phyloP scores from a whole-genome alignment of 352 stramenopile species.

The Phytophthora cajani region DNA sequence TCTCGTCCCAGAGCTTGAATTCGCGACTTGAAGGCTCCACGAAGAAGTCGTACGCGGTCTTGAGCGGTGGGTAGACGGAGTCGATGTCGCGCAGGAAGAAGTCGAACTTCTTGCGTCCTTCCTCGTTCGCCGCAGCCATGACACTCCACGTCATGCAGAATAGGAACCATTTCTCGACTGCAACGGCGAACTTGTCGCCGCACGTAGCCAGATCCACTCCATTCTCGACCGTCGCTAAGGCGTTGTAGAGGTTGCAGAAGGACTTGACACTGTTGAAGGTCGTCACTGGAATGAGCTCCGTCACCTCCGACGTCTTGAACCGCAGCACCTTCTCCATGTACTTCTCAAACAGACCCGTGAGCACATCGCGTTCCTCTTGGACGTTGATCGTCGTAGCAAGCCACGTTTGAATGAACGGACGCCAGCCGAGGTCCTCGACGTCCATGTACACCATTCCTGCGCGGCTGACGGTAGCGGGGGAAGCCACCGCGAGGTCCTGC shows the following conservation, averaged over 20 bases:
- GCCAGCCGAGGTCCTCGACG: slow-evolving; percentile 82
- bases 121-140: slow-evolving; percentile 87
- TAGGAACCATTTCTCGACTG: slow-evolving; percentile 87
- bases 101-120: slow-evolving; percentile 85
- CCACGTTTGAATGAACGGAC: slow-evolving; percentile 82
- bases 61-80: slow-evolving; percentile 90
- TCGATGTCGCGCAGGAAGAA: slow-evolving; percentile 93
- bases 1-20: slow-evolving; percentile 89
- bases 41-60: slow-evolving; percentile 94
- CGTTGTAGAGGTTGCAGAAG: slow-evolving; percentile 89
- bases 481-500: slow-evolving; percentile 94
- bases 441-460: slow-evolving; percentile 96
- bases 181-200: slow-evolving; percentile 70
- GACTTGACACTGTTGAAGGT: slow-evolving; percentile 85
- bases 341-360: slow-evolving; percentile 80
- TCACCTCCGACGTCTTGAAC: slow-evolving; percentile 72
- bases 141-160: slow-evolving; percentile 89
- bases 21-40: slow-evolving; percentile 82
- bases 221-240: slow-evolving; percentile 71
- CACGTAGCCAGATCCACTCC: slow-evolving; percentile 66
- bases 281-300: slow-evolving; percentile 80
- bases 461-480: slow-evolving; percentile 93
- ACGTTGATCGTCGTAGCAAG: slow-evolving; percentile 65
- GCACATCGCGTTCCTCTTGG: slow-evolving; percentile 71
- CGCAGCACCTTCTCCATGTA: slow-evolving; percentile 79